These are phyloP conservation scores for Clarireedia sp. DNA, from an alignment of 2,329 filamentous ascomycete genomes.

Conservation along the genomic window DNA sequence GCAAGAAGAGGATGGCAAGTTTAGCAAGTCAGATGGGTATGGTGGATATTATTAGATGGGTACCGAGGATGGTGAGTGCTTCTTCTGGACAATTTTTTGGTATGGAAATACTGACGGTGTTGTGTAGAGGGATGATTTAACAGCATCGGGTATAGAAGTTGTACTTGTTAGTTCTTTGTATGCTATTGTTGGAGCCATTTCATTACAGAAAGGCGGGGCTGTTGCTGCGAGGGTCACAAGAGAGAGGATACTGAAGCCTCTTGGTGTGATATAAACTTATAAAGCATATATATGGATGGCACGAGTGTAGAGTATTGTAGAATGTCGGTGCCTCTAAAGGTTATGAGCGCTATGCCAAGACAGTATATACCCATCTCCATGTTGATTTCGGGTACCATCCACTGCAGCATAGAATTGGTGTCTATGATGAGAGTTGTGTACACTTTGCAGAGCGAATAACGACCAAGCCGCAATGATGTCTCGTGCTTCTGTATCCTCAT, in stretches of 20 bases:
- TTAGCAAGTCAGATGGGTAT: slow-evolving; percentile 67
- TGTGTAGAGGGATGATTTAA: slow-evolving; percentile 54
- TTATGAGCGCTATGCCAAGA: background rate
- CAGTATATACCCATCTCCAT: background rate
- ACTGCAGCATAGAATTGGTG: too few species aligned
- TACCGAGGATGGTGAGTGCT: slow-evolving; percentile 62
- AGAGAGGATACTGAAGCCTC: slow-evolving; percentile 45
- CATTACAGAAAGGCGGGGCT: slow-evolving; percentile 78
- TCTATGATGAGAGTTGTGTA: too few species aligned
- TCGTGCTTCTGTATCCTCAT: too few species aligned
- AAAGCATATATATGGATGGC: slow-evolving; percentile 16
- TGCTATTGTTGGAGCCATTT: slow-evolving; percentile 79
- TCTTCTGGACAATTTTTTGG: background rate
- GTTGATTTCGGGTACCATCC: background rate
- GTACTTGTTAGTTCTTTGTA: slow-evolving; percentile 73
- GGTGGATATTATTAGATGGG: slow-evolving; percentile 75
- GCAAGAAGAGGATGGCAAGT: slow-evolving; percentile 54
- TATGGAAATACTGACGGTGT: slow-evolving; percentile 16
- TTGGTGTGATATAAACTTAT: slow-evolving; percentile 25
- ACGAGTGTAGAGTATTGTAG: slow-evolving; percentile 10
- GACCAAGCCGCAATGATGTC: too few species aligned
- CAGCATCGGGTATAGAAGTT: slow-evolving; percentile 63
- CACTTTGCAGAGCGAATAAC: too few species aligned
- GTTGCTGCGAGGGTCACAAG: slow-evolving; percentile 67
- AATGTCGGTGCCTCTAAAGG: slow-evolving; percentile 1